A percentile compares a stretch with the other conserved stretches of the same genome.
Conservation (phyloP, 164 flowering plant genomes). For the Umbellularia californica region DNA sequence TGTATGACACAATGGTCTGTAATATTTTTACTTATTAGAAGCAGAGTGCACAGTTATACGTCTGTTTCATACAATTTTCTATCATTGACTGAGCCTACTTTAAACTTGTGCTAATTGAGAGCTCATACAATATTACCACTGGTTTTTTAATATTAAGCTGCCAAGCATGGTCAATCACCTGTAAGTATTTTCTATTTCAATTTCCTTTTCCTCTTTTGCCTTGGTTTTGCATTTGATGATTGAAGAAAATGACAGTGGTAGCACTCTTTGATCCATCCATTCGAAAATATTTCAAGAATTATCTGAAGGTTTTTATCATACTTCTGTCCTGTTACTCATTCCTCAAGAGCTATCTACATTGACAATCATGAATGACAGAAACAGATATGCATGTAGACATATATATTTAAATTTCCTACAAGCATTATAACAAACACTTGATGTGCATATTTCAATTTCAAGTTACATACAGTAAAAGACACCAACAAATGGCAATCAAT, state of each 20-base stretch:
- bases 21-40: not conserved
- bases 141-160: not conserved
- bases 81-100: not conserved
- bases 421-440: no score
- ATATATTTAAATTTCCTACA: no score
- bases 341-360: no score
- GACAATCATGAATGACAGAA: no score
- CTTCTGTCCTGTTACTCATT: no score
- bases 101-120: not conserved
- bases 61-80: not conserved
- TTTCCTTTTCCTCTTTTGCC: not conserved
- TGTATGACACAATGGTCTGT: not conserved
- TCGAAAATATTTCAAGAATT: constrained; percentile 71
- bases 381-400: no score
- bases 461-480: no score
- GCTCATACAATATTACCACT: not conserved
- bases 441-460: no score
- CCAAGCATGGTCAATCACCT: not conserved
- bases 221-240: not conserved
- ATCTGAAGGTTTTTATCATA: constrained; percentile 88
- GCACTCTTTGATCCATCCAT: constrained; percentile 88
- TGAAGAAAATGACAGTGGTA: constrained; percentile 39
- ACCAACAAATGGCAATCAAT: no score
- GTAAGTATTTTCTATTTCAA: not conserved
- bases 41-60: not conserved